phyloP scores from a whole-genome alignment of 1,284 basidiomycete species.

The Cryptococcus sp. region DNA sequence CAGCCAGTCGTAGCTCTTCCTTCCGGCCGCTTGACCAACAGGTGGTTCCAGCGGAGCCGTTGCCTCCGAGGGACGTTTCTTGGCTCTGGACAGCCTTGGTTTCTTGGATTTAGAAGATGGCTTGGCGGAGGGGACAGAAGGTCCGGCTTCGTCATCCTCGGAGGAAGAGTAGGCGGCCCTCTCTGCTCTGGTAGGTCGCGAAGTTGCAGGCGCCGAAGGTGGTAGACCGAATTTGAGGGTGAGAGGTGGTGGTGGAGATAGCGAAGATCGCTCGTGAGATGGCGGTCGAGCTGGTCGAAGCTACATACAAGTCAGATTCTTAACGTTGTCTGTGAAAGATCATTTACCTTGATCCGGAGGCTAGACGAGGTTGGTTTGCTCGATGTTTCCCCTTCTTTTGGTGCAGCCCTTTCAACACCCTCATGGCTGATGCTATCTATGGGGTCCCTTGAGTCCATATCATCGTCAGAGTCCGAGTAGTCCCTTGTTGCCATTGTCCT shows the following conservation, averaged over 20 bases:
- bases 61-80: neutral
- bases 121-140: constrained; percentile 1
- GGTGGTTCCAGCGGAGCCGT: neutral
- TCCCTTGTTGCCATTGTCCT: no score
- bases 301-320: neutral
- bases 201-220: neutral
- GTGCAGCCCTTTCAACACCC: no score
- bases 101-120: neutral
- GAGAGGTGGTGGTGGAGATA: constrained; percentile 35
- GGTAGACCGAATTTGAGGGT: constrained; percentile 27
- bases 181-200: constrained; percentile 12
- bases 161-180: constrained; percentile 32
- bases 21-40: neutral
- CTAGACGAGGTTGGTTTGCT: neutral
- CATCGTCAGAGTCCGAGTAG: no score
- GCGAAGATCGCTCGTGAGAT: constrained; percentile 18
- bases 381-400: no score
- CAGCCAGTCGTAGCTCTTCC: constrained; percentile 44
- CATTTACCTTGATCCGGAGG: constrained; percentile 1
- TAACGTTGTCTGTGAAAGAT: neutral
- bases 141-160: constrained; percentile 20
- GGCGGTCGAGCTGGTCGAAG: constrained; percentile 2
- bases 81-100: neutral
- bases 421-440: no score
- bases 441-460: no score